Evolutionary conservation across 2,329 filamentous ascomycete genomes (phyloP), one percentile per base, ranked within the genome.

Genomic region (Chrysoporthe puriensis): DNA sequence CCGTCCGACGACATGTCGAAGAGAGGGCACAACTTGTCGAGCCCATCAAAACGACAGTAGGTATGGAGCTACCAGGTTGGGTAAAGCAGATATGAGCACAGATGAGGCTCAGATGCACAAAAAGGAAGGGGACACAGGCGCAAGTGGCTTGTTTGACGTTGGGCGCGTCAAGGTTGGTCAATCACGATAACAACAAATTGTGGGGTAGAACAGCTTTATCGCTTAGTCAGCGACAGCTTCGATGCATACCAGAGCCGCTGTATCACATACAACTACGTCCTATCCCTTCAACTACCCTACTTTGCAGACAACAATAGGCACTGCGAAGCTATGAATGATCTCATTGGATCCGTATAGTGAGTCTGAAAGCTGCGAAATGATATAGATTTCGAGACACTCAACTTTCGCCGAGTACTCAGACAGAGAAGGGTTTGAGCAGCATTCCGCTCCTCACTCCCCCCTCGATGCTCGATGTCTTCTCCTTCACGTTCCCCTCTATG

Each of bases 261-360:
- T 26, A 26, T 26, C 26, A 26, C 26, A 21, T 16, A 3, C 54
- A n/a, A 57, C 54, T 36, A 72, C 48, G 74, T 81, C 74, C 69
- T 80, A 4, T 32, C 21, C n/a, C 3, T 14, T 26, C 9, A 26
- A 26, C 9, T 52, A 9, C 21, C 32, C 9, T 11, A 32, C 21
- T 32, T 4, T 32, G 3, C 26, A 21, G 21, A 52, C 48, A n/a
- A 26, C 21, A 26, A 52, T 26, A 4, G n/a, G n/a, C 21, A 4
- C 21, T 32, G 11, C 11, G n/a, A 32, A 26, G 26, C 2, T 9
- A 52, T 52, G 48, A 3, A 54, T 11, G 32, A 16, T 16, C 21
- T 32, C 21, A 52, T 54, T 5, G 32, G 21, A 16, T 16, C 26
- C 4, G 4, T 7, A 54, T 13, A 11, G 11, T 16, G 6, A 5